Base-by-base conservation (phyloP, 108 stramenopile species). In the Discostella stelligeroides region DNA sequence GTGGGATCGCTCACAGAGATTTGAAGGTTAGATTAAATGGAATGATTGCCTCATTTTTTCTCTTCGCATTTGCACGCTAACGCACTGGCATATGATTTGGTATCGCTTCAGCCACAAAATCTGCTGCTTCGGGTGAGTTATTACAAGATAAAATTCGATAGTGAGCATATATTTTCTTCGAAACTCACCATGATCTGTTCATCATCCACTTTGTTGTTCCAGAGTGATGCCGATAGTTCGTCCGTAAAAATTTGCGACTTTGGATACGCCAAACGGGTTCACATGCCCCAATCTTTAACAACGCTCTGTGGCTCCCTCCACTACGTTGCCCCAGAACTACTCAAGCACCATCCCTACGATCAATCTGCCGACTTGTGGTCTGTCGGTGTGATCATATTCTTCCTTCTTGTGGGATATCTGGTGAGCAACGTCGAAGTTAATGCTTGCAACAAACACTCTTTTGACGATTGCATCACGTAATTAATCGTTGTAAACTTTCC, bases 361-460 rank as follows among this genome's bases (percentile, higher is more conserved):
- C 79, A 91, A 54, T 73, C 75, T 11, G 95, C 90, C 12, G 98
- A 99, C 70, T 89, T 95, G 86, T 99, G 98, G 98, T 83, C 82
- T 54, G 82, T 95, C 2, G 98, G 98, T 21, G 94, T 98, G 1
- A 89, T 98, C 67, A 69, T 87, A 11, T 98, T 92, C 69, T 86
- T 97, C 29, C 66, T 98, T 10, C 81, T 99, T 0, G 94, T 86
- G 34, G 98, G 93, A 1, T 87, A 89, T 53, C 45, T 75, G 49
- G 73, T 75, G 48, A 72, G 61, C 51, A 11, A 5, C 25, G 6
- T 61, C 2, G 23, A 54, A 29, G 37, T 47, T 39, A 4, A 20
- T 29, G 49, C 24, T 50, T 50, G 17, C 0, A 18, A 15, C 17
- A 50, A 50, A 4, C 20, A 18, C 1, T 27, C 27, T 24, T n/a